Conservation (phyloP, 148 eudicot genomes). For the Rhododendron vialii region DNA sequence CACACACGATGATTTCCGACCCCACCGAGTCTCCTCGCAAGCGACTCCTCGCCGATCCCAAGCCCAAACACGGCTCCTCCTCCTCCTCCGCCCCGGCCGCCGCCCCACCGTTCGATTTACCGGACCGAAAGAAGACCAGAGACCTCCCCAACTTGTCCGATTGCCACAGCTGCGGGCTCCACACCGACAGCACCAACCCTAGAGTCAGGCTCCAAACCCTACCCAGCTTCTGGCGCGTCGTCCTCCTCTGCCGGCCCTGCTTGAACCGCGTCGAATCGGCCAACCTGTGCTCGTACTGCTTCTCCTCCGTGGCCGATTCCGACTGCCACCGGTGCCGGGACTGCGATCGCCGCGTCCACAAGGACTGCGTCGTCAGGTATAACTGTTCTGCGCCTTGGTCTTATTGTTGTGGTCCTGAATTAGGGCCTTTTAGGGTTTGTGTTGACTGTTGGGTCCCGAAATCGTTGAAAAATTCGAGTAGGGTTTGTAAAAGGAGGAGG, state of each 20-base stretch:
- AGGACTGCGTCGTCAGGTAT: slow-evolving; percentile 40
- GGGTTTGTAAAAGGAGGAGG: slow-evolving; percentile 24
- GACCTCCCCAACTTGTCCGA: slow-evolving; percentile 79
- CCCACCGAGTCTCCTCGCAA: neutral
- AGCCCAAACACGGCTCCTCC: neutral
- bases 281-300: slow-evolving; percentile 66
- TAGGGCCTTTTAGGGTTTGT: slow-evolving; percentile 44
- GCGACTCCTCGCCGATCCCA: neutral
- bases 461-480: slow-evolving; percentile 37
- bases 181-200: slow-evolving; percentile 56
- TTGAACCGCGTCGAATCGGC: slow-evolving; percentile 33
- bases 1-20: neutral
- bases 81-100: neutral
- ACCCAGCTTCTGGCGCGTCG: slow-evolving; percentile 74
- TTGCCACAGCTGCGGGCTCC: slow-evolving; percentile 65
- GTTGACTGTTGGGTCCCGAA: slow-evolving; percentile 90
- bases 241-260: slow-evolving; percentile 64
- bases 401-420: slow-evolving; percentile 16
- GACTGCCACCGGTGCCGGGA: slow-evolving; percentile 32
- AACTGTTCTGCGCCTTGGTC: slow-evolving; percentile 44
- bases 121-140: slow-evolving; percentile 50
- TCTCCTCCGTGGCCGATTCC: slow-evolving; percentile 15
- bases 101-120: neutral
- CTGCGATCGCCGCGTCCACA: slow-evolving; percentile 55
- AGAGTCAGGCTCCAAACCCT: slow-evolving; percentile 51